phyloP scores from a whole-genome alignment of 2,329 filamentous ascomycete genomes.

The Dactylellina drechsleri region DNA sequence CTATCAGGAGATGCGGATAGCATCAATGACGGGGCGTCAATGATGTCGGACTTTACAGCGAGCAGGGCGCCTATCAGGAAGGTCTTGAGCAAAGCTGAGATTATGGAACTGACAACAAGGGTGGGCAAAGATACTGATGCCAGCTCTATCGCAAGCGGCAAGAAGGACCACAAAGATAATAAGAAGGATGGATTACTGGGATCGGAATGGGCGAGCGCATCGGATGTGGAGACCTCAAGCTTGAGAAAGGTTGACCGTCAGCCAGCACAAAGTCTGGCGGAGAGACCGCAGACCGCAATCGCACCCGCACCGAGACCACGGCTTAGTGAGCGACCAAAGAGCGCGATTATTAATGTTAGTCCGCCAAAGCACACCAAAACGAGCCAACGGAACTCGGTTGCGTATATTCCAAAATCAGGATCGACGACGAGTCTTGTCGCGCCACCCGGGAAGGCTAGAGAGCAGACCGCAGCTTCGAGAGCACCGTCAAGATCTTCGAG shows the following conservation, averaged over 20 bases:
- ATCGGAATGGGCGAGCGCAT: slow-evolving; percentile 35
- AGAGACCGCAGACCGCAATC: slow-evolving; percentile 23
- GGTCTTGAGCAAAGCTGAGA: slow-evolving; percentile 85
- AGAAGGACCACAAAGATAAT: slow-evolving; percentile 43
- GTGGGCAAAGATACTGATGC: slow-evolving; percentile 46
- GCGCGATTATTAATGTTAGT: slow-evolving; percentile 44
- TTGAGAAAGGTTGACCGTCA: slow-evolving; percentile 36
- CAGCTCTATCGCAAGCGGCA: slow-evolving; percentile 33
- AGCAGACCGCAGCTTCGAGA: slow-evolving; percentile 21
- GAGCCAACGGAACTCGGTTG: slow-evolving; percentile 41
- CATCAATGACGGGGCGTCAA: slow-evolving; percentile 60
- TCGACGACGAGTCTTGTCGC: slow-evolving; percentile 16
- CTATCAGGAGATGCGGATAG: slow-evolving; percentile 37
- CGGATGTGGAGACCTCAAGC: slow-evolving; percentile 33
- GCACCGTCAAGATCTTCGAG: slow-evolving; percentile 37
- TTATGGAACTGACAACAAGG: slow-evolving; percentile 74
- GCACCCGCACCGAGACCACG: slow-evolving; percentile 11
- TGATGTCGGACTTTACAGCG: slow-evolving; percentile 65
- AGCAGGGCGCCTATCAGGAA: slow-evolving; percentile 80
- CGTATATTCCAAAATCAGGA: slow-evolving; percentile 24
- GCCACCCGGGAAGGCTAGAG: neutral
- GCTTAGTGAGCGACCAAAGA: slow-evolving; percentile 49
- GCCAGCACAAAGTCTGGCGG: neutral
- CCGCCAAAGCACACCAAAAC: slow-evolving; percentile 34
- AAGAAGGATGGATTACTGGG: slow-evolving; percentile 42